Conservation (phyloP, 768 basidiomycete species). For the Russula olivacea region DNA sequence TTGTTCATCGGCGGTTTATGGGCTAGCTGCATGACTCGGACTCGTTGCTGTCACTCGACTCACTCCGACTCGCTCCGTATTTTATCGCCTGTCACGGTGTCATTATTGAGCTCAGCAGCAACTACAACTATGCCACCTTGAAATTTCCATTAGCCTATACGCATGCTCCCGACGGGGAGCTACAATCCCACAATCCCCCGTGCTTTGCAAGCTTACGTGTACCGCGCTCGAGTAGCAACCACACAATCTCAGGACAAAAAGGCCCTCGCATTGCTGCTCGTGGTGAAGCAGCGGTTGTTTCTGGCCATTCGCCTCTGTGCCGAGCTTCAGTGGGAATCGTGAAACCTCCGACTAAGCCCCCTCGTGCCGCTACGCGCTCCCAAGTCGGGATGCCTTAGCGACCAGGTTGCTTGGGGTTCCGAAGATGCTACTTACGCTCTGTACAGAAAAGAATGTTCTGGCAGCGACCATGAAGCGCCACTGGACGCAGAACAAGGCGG, state of each 20-base stretch:
- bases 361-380: neutral
- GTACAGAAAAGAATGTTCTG: conserved; percentile 1
- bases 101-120: neutral
- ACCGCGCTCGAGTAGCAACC: conserved; percentile 20
- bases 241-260: conserved; percentile 8
- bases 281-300: conserved; percentile 1
- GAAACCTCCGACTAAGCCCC: neutral
- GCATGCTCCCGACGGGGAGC: too few relatives aligned
- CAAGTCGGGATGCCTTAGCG: neutral
- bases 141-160: neutral
- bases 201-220: neutral
- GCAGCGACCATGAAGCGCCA: neutral
- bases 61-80: too few relatives aligned
- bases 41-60: neutral
- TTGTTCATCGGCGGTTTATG: neutral
- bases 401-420: conserved; percentile 5
- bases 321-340: conserved; percentile 2
- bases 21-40: neutral
- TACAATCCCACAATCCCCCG: too few relatives aligned
- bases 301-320: conserved; percentile 8
- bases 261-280: neutral
- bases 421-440: conserved; percentile 2
- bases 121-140: neutral
- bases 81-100: neutral
- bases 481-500: neutral